These are phyloP conservation scores for Rubroboletus satanas DNA, from an alignment of 768 basidiomycete genomes.

Conservation along the genomic window DNA sequence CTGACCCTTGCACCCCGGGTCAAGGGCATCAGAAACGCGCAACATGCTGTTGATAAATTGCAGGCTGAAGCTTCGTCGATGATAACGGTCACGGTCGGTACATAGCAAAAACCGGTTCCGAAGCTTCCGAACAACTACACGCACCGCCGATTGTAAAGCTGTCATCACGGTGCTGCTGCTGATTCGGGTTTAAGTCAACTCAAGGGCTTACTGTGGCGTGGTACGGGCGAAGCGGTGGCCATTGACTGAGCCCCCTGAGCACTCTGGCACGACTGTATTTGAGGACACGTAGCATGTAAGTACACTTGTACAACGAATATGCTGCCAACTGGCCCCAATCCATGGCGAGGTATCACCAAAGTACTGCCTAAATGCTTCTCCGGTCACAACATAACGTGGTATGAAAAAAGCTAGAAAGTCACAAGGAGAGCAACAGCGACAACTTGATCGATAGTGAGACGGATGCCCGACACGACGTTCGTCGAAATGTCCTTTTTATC, in stretches of 20 bases:
- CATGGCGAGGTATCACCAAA: neutral
- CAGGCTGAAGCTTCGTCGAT: neutral
- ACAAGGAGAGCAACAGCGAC: too few relatives aligned
- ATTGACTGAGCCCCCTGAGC: too few relatives aligned
- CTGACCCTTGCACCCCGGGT: slow-evolving; percentile 5
- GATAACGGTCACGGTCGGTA: neutral
- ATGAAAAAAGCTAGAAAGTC: neutral
- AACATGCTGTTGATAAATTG: neutral
- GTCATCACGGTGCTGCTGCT: neutral
- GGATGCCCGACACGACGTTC: neutral
- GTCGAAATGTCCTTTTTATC: too few relatives aligned
- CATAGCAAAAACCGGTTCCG: neutral
- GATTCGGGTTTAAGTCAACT: neutral
- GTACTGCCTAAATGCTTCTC: neutral
- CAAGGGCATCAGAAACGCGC: slow-evolving; percentile 1
- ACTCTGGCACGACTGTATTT: too few relatives aligned
- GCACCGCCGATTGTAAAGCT: neutral
- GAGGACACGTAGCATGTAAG: neutral
- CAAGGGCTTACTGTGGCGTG: neutral
- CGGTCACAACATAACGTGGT: neutral
- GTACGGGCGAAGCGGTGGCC: too few relatives aligned
- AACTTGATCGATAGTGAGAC: too few relatives aligned
- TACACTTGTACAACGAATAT: neutral
- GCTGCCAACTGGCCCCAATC: neutral
- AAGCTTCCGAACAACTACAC: neutral